phyloP scores from a whole-genome alignment of 805 yeast species.

The Yamadazyma olivae region DNA sequence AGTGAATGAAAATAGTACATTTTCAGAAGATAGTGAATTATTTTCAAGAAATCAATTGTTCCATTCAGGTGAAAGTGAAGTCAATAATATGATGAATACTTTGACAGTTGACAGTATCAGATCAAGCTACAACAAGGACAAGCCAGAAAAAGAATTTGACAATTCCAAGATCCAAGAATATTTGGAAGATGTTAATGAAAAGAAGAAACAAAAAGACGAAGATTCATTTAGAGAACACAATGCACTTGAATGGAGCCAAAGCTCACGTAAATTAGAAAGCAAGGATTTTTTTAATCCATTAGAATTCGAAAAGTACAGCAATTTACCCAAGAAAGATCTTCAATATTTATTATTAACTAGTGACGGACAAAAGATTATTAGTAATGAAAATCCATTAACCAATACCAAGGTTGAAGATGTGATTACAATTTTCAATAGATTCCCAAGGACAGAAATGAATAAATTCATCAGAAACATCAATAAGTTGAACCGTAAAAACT shows the following conservation, averaged over 20 bases:
- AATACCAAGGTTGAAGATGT: constrained; percentile 34
- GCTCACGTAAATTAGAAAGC: constrained; percentile 6
- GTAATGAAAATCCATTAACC: constrained; percentile 40
- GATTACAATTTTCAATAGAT: constrained; percentile 34
- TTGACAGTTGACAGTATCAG: constrained; percentile 18
- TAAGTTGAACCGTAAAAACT: constrained; percentile 42
- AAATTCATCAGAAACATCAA: constrained; percentile 32
- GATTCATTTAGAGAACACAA: constrained; percentile 43
- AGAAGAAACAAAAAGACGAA: constrained; percentile 34
- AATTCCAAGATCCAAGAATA: constrained; percentile 25
- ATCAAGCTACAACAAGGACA: constrained; percentile 10
- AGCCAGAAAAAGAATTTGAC: constrained; percentile 1
- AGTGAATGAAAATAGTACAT: constrained; percentile 5
- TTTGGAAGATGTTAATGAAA: constrained; percentile 40
- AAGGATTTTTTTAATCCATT: background rate
- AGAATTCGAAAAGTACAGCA: background rate
- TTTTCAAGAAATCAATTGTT: constrained; percentile 14
- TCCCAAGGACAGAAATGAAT: constrained; percentile 34
- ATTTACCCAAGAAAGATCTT: constrained; percentile 4
- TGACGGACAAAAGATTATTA: constrained; percentile 32
- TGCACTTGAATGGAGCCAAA: constrained; percentile 52
- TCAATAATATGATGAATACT: constrained; percentile 12
- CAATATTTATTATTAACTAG: constrained; percentile 29
- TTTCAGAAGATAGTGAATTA: constrained; percentile 11
- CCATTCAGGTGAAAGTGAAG: constrained; percentile 10